A percentile compares a stretch with the other conserved stretches of the same genome.
phyloP scores from a whole-genome alignment of 768 basidiomycete species.

The Hydnomerulius pinastri region DNA sequence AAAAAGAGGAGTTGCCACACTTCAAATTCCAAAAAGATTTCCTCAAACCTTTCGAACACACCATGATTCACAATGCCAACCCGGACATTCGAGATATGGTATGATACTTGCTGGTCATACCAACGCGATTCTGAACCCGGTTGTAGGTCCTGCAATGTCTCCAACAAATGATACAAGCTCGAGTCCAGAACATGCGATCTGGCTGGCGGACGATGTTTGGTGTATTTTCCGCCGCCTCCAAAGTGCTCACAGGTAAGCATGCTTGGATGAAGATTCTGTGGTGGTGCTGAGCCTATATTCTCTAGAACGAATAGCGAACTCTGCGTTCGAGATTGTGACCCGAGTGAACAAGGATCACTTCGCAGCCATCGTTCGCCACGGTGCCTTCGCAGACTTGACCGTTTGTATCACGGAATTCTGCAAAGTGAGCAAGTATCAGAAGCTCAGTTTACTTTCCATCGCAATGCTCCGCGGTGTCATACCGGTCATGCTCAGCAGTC shows the following conservation, averaged over 20 bases:
- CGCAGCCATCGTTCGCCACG: constrained; percentile 84
- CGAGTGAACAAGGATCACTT: constrained; percentile 91
- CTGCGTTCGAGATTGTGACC: constrained; percentile 95
- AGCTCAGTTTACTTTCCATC: constrained; percentile 94
- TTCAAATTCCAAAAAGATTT: constrained; percentile 99
- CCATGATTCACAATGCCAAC: constrained; percentile 95
- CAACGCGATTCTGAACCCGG: background rate
- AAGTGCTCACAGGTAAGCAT: constrained; percentile 76
- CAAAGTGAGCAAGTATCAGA: constrained; percentile 99
- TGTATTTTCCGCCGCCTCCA: constrained; percentile 95
- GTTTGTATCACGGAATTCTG: constrained; percentile 99
- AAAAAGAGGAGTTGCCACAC: constrained; percentile 96
- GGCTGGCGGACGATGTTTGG: constrained; percentile 99
- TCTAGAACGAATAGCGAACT: constrained; percentile 84
- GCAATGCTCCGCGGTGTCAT: constrained; percentile 95
- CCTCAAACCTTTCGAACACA: constrained; percentile 95
- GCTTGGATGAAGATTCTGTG: background rate
- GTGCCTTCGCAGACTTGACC: constrained; percentile 93
- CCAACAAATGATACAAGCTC: constrained; percentile 97
- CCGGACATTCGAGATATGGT: constrained; percentile 98
- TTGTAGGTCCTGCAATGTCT: constrained; percentile 91
- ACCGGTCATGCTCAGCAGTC: constrained; percentile 83
- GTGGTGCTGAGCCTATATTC: constrained; percentile 1
- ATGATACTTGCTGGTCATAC: constrained; percentile 6
- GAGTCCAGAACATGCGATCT: constrained; percentile 92